These are phyloP conservation scores for Yamadazyma spencermartinsiae DNA, from an alignment of 1,139 yeast genomes.

Conservation along the genomic window DNA sequence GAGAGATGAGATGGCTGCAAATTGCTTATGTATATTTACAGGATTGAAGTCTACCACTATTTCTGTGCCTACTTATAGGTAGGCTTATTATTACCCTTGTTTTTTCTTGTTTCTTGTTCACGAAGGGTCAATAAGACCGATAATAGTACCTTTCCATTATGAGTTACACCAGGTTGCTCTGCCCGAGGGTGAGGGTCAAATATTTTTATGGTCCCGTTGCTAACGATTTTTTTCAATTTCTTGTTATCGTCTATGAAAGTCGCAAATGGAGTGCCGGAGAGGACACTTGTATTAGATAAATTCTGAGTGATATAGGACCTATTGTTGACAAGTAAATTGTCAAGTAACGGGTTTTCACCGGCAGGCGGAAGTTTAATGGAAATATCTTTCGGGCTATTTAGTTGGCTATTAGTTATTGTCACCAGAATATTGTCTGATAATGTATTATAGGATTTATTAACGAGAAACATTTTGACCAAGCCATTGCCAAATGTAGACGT, in stretches of 20 bases:
- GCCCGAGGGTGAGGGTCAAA: conserved; percentile 21
- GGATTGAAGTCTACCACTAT: no score
- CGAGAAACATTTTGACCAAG: conserved; percentile 27
- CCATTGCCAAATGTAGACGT: conserved; percentile 43
- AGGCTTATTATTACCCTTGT: conserved; percentile 34
- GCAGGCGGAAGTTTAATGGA: conserved; percentile 14
- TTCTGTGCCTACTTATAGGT: conserved; percentile 10
- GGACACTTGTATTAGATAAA: conserved; percentile 6
- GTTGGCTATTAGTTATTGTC: not conserved
- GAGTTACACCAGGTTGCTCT: conserved; percentile 14
- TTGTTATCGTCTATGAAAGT: conserved; percentile 31
- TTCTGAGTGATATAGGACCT: conserved; percentile 14
- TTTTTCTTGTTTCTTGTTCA: conserved; percentile 42
- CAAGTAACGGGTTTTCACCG: conserved; percentile 14
- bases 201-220: conserved; percentile 32
- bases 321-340: conserved; percentile 18
- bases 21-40: not conserved
- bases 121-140: conserved; percentile 35
- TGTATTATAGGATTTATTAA: conserved; percentile 22
- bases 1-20: conserved; percentile 1
- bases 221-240: conserved; percentile 22
- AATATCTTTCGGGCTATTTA: conserved; percentile 13
- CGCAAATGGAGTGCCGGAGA: conserved; percentile 32
- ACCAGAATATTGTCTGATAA: conserved; percentile 24
- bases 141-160: conserved; percentile 27